Base-by-base conservation (phyloP, 441 rosid genomes). In the Mallotus japonicus region DNA sequence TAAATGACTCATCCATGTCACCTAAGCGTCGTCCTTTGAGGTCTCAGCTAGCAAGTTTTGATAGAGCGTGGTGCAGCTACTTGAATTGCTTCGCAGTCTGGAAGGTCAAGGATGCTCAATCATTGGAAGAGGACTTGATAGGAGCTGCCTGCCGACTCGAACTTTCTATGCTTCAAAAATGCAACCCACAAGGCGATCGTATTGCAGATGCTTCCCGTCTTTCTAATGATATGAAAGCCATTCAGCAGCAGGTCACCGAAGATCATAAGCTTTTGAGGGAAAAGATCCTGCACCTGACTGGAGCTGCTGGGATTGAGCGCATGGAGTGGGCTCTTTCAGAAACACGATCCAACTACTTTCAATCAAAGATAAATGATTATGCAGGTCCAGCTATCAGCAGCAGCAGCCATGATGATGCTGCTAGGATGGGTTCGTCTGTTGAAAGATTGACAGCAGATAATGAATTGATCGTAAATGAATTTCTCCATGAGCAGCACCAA, bases 101-200 rank as follows among this genome's bases (percentile, higher is more conserved):
- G 99, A 96, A 96, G 83, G 96, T 92, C 65, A 92, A 90, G 83
- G 98, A 96, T 83, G 99, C 99, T 13, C 87, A 82, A 82, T 71
- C 84, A 63, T 77, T 96, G 85, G 97, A 90, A 82, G 92, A 88
- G 75, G 98, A 96, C 82, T 79, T 96, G 82, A 94, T 92, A 6
- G 86, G 96, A 85, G 97, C 99, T 22, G 98, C 98, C 24, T 93
- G 98, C 88, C 97, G 90, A 84, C 97, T 95, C 62, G 99, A 95
- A 86, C 92, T 95, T 58, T 95, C 98, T 56, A 92, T 95, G 98
- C 90, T 95, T 75, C 91, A 91, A 37, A 92, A 88, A 76, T 91
- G 98, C 83, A 90, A 87, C 67, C 78, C 90, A 11, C 69, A 70
- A 62, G 98, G 92, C 63, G 89, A 80, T 50, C 79, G 37, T 70